Conservation (phyloP, 352 stramenopile genomes). For the Halophytophthora polymorphica region DNA sequence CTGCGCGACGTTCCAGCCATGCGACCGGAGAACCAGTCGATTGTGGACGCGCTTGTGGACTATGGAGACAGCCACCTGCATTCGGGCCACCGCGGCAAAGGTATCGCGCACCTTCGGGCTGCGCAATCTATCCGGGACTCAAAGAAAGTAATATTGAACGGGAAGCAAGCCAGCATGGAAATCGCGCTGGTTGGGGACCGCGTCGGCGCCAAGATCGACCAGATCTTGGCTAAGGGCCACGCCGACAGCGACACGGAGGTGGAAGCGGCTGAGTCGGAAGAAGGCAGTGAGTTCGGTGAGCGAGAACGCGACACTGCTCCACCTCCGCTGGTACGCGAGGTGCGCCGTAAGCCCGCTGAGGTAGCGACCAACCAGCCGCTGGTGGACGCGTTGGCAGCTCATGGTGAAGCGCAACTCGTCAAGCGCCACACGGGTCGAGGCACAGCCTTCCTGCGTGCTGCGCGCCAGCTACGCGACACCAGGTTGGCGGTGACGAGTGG, state of each 20-base stretch:
- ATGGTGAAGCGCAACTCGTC: constrained; percentile 48
- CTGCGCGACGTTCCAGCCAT: constrained; percentile 54
- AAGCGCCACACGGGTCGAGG: constrained; percentile 58
- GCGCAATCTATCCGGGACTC: constrained; percentile 56
- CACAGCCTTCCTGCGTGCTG: constrained; percentile 61
- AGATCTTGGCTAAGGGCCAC: constrained; percentile 69
- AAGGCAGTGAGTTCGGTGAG: constrained; percentile 28
- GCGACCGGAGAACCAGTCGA: constrained; percentile 57
- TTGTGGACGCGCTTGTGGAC: constrained; percentile 62
- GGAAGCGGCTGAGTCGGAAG: constrained; percentile 45
- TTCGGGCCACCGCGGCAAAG: constrained; percentile 58
- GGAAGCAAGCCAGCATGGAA: constrained; percentile 42
- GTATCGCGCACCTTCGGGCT: constrained; percentile 74
- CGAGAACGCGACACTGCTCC: constrained; percentile 11
- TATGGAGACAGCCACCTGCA: constrained; percentile 75
- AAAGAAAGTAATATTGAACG: constrained; percentile 46
- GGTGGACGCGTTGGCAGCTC: constrained; percentile 59
- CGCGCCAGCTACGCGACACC: constrained; percentile 45
- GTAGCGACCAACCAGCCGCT: constrained; percentile 56
- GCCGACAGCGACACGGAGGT: constrained; percentile 68
- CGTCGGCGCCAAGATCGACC: constrained; percentile 66
- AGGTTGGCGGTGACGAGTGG: constrained; percentile 44
- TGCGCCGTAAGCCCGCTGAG: constrained; percentile 35
- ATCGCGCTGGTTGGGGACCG: constrained; percentile 59
- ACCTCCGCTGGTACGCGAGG: constrained; percentile 52